A percentile compares a stretch with the other conserved stretches of the same genome.
phyloP scores from a whole-genome alignment of 2,329 filamentous ascomycete species.

The Phialophora chinensis region DNA sequence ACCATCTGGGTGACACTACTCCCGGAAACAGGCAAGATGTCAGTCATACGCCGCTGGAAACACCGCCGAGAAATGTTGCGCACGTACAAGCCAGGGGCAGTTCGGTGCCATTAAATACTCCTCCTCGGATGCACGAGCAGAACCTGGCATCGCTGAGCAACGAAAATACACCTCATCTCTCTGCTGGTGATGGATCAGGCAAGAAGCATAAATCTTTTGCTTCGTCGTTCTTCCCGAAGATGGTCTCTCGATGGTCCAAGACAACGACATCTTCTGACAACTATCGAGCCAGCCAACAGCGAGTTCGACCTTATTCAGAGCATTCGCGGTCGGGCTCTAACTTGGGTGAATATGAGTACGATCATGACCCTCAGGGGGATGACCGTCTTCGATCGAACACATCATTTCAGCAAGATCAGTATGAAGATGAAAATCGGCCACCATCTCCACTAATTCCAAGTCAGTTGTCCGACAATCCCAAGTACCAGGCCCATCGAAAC shows the following conservation, averaged over 20 bases:
- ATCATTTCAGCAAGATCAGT: slow-evolving; percentile 48
- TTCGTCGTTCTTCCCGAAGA: slow-evolving; percentile 85
- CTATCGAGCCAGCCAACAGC: slow-evolving; percentile 67
- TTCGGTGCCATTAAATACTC: slow-evolving; percentile 53
- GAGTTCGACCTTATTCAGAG: slow-evolving; percentile 63
- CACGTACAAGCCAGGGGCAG: slow-evolving; percentile 48
- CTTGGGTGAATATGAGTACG: slow-evolving; percentile 67
- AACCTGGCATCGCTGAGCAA: slow-evolving; percentile 63
- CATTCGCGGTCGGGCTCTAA: slow-evolving; percentile 80
- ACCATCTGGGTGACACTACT: slow-evolving; percentile 21
- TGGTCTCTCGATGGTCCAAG: slow-evolving; percentile 86
- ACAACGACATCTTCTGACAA: slow-evolving; percentile 89
- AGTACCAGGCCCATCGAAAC: slow-evolving; percentile 69
- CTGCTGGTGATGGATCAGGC: slow-evolving; percentile 65
- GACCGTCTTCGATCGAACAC: slow-evolving; percentile 53
- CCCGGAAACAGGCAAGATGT: slow-evolving; percentile 28
- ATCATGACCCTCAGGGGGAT: slow-evolving; percentile 54
- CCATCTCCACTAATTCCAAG: slow-evolving; percentile 69
- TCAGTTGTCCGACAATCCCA: slow-evolving; percentile 62
- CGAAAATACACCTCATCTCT: slow-evolving; percentile 74
- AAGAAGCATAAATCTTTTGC: slow-evolving; percentile 88
- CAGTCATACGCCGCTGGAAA: slow-evolving; percentile 28
- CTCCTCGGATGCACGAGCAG: slow-evolving; percentile 50
- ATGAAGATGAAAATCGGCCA: slow-evolving; percentile 52
- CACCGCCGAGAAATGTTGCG: slow-evolving; percentile 32